phyloP scores from a whole-genome alignment of 2,329 filamentous ascomycete genomes.

The Xylaria sp. region DNA sequence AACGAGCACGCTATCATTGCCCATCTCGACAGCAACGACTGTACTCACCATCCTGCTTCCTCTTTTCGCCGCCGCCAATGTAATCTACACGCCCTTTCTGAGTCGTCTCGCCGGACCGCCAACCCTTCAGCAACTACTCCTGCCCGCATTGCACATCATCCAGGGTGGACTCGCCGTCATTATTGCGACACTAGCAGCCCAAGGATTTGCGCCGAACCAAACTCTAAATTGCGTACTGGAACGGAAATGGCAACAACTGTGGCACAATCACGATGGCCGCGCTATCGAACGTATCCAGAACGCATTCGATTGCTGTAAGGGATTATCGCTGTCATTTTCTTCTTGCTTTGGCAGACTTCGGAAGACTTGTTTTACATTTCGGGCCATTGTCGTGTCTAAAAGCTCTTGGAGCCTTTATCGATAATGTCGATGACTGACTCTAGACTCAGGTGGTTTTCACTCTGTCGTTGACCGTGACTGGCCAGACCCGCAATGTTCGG shows the following conservation, averaged over 20 bases:
- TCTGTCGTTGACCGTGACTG: slow-evolving; percentile 68
- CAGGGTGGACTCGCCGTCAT: slow-evolving; percentile 57
- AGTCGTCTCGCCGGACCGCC: slow-evolving; percentile 24
- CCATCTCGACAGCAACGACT: slow-evolving; percentile 46
- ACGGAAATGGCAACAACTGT: slow-evolving; percentile 66
- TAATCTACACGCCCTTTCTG: slow-evolving; percentile 42
- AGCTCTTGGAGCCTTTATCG: neutral
- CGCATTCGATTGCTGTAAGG: slow-evolving; percentile 67
- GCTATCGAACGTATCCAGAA: slow-evolving; percentile 72
- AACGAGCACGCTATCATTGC: slow-evolving; percentile 46
- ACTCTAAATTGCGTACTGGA: slow-evolving; percentile 64
- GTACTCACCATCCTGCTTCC: slow-evolving; percentile 48
- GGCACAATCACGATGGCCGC: slow-evolving; percentile 57
- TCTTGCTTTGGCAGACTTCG: neutral
- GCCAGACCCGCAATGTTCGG: slow-evolving; percentile 60
- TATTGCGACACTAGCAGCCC: slow-evolving; percentile 55
- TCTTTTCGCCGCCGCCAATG: slow-evolving; percentile 44
- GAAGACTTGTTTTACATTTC: neutral
- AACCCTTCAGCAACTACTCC: slow-evolving; percentile 42
- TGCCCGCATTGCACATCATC: slow-evolving; percentile 53
- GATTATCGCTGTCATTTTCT: no score
- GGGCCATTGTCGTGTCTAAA: neutral
- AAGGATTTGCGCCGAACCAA: slow-evolving; percentile 50
- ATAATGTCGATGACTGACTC: neutral
- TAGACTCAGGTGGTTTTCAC: slow-evolving; percentile 59